Base-by-base conservation (phyloP, 179 eudicot genomes). In the Corrigiola litoralis region DNA sequence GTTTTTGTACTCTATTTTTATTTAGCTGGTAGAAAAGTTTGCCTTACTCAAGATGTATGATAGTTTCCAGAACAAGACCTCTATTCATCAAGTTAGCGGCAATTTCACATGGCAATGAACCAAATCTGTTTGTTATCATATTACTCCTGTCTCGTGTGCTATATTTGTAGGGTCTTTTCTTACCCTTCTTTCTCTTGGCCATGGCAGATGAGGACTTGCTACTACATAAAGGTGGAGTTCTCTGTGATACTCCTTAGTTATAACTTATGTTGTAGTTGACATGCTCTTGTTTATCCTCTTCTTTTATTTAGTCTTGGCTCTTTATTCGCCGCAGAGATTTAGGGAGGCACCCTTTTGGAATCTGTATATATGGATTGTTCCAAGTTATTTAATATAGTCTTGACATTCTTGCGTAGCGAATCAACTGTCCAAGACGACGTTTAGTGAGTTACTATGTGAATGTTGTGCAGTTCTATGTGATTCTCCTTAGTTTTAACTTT, bases 131-230 rank as follows among this genome's bases (percentile, higher is more conserved):
- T 17, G 23, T 11, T 6, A 48, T 31, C 31, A 62, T 40, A 31
- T 23, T 7, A 11, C 13, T n/a, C n/a, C 16, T 1, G 21, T 47
- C 2, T 13, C 6, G 32, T 31, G 29, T 36, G 31, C 14, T 5
- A 31, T 4, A 4, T 34, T 32, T 21, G 50, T 53, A 29, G 32
- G 0, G 21, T 13, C 12, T n/a, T 53, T 40, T 40, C 29, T 57
- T 34, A 36, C 27, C 61, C 11, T 4, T 57, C 20, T 18, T 51
- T 47, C 49, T 65, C 57, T 27, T 53, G 28, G 21, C 11, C 5
- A 24, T n/a, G 6, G 7, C 67, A 63, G 68, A 37, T 61, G n/a
- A 29, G 25, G 66, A 62, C 6, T 46, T 24, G 47, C 49, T 37
- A 27, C 45, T 28, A 36, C 28, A 4, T 16, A 38, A 31, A 4